Percentiles rank a stretch among this genome's conserved stretches.
phyloP scores from a whole-genome alignment of 805 yeast species.

The Kodamaea hsintzibuensis region DNA sequence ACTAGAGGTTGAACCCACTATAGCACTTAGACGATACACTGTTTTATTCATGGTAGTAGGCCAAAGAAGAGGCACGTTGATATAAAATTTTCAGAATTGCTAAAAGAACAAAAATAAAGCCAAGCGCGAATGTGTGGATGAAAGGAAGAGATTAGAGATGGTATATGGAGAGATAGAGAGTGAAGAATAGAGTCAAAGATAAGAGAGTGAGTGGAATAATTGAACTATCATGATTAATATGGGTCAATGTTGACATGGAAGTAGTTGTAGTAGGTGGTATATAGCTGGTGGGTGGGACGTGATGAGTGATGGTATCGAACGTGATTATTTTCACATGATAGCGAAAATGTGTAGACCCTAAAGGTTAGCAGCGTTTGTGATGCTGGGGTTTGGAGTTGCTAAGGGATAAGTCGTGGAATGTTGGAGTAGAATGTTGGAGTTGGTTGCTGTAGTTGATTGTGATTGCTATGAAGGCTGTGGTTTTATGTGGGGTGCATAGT shows the following conservation, averaged over 20 bases:
- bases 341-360: not conserved
- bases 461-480: not conserved
- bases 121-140: not conserved
- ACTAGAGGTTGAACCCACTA: constrained; percentile 24
- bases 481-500: too few relatives aligned
- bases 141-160: not conserved
- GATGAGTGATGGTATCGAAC: not conserved
- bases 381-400: not conserved
- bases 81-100: constrained; percentile 4
- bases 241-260: not conserved
- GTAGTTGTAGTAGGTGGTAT: not conserved
- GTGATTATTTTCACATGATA: not conserved
- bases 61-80: not conserved
- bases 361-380: not conserved
- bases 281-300: not conserved
- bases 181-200: not conserved
- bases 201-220: too few relatives aligned
- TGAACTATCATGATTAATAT: too few relatives aligned
- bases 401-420: not conserved
- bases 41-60: constrained; percentile 13
- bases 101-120: not conserved
- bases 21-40: constrained; percentile 24
- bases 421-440: not conserved
- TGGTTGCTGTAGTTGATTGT: not conserved
- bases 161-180: not conserved